A percentile compares a stretch with the other conserved stretches of the same genome.
Conservation (phyloP, 805 yeast genomes). For the Lipomyces orientalis region DNA sequence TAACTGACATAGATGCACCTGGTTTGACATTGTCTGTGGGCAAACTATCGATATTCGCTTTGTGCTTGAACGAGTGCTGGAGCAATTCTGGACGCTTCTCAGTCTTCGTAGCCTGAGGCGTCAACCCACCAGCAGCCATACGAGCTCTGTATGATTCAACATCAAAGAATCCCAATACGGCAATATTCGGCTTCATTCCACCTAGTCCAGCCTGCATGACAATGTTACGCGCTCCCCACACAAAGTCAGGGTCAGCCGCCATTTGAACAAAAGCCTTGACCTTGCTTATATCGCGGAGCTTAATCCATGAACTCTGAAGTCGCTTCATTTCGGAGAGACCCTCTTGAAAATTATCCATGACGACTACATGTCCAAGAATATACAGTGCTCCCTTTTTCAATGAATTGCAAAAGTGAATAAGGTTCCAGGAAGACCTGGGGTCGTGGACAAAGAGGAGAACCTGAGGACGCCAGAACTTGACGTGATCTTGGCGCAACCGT, state of each 20-base stretch:
- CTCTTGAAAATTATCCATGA: conserved; percentile 64
- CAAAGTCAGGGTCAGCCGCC: conserved; percentile 81
- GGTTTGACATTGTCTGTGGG: conserved; percentile 82
- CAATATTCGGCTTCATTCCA: conserved; percentile 96
- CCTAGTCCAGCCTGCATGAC: conserved; percentile 96
- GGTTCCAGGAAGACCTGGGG: conserved; percentile 89
- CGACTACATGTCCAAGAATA: conserved; percentile 88
- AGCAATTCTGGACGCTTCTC: conserved; percentile 16
- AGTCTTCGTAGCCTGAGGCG: conserved; percentile 23
- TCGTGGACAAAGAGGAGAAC: conserved; percentile 85
- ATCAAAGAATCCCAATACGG: conserved; percentile 89
- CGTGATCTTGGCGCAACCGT: conserved; percentile 85
- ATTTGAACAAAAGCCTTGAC: conserved; percentile 95
- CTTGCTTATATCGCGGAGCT: conserved; percentile 74
- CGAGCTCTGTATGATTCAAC: conserved; percentile 19
- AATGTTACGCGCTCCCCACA: conserved; percentile 96
- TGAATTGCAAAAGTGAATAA: conserved; percentile 91
- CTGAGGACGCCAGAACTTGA: conserved; percentile 98
- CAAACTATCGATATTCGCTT: conserved; percentile 51
- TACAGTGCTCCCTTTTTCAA: conserved; percentile 95
- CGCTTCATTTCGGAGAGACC: conserved; percentile 70
- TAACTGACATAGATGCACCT: conserved; percentile 70
- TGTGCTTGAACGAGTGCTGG: conserved; percentile 32
- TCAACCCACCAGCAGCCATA: conserved; percentile 3
- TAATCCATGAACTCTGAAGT: conserved; percentile 82